Evolutionary conservation across 495 filamentous ascomycete genomes (phyloP), one percentile per base, ranked within the genome.

Genomic region (Paragyromitra xinjiangensis): DNA sequence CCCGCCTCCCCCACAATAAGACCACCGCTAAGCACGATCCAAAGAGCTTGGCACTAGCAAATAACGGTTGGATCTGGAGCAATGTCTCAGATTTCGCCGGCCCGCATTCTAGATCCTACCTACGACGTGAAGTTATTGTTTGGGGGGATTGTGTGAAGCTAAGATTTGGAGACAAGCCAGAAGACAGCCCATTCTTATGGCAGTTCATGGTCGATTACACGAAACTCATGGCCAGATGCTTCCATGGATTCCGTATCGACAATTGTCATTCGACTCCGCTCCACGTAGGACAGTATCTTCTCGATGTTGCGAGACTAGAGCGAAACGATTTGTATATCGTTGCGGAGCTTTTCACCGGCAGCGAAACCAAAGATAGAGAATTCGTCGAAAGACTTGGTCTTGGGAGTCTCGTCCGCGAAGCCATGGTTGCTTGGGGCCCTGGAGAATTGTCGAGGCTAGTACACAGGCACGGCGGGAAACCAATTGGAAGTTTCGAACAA

Each of bases 131-230:
- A 83, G 93, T 99, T 63, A 98, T 99, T 77, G 92, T 97, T 48
- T 99, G 96, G 96, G 93, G 93, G 19, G 96, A 99, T 82, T 99
- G 96, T 84, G 95, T 98, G 7, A 99, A 98, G 86, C 89, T 99
- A 22, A 90, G 96, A 8, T 99, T 98, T 82, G 96, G 96, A 11
- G 86, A 85, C 14, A 87, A 89, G 0, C 92, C 91, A 4, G 84
- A 95, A 68, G 95, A 98, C 80, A 97, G 89, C 75, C 95, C 96
- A 0, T 99, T 90, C 84, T 86, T 99, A 24, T 99, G 96, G 96
- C 90, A 97, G 6, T 92, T 92, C 83, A 98, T 99, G 93, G 91
- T 91, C 44, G 89, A 91, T 71, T 99, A 99, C 82, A 95, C 95
- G 4, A 89, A 90, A 14, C 87, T 97, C 80, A 94, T 98, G 89